Conservation (phyloP, 1,284 basidiomycete genomes). For the Exsudoporus floridanus region DNA sequence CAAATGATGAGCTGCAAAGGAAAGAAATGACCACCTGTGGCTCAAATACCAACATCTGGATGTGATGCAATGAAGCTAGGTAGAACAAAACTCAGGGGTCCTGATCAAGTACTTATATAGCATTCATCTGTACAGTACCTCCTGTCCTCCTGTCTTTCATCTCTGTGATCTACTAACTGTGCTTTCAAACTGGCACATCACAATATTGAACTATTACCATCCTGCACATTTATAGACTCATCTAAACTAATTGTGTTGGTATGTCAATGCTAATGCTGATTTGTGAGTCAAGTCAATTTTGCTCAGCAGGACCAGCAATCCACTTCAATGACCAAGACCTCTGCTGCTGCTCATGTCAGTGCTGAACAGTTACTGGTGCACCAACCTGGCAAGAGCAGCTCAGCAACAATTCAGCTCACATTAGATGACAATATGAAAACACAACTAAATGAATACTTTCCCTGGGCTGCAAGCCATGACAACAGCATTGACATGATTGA, state of each 20-base stretch:
- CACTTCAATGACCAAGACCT: not conserved
- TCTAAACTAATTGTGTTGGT: not conserved
- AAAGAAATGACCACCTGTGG: not conserved
- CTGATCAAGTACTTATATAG: not conserved
- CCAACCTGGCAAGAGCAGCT: not conserved
- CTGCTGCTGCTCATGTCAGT: not conserved
- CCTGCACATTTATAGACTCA: not conserved
- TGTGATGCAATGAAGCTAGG: not conserved
- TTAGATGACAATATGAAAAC: not conserved
- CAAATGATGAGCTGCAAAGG: not conserved
- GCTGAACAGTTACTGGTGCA: too few relatives aligned
- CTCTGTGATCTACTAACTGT: not conserved
- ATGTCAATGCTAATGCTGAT: not conserved
- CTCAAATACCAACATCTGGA: not conserved
- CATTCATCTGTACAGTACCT: not conserved
- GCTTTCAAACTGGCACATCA: not conserved
- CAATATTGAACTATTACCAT: not conserved
- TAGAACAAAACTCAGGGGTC: not conserved
- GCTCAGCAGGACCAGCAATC: not conserved
- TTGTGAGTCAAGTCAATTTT: not conserved
- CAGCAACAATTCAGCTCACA: not conserved
- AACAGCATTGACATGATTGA: not conserved
- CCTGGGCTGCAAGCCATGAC: too few relatives aligned
- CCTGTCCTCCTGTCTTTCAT: not conserved
- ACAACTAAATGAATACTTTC: not conserved